These are phyloP conservation scores for Mrakia frigida DNA, from an alignment of 768 basidiomycete species.

Conservation along the genomic window DNA sequence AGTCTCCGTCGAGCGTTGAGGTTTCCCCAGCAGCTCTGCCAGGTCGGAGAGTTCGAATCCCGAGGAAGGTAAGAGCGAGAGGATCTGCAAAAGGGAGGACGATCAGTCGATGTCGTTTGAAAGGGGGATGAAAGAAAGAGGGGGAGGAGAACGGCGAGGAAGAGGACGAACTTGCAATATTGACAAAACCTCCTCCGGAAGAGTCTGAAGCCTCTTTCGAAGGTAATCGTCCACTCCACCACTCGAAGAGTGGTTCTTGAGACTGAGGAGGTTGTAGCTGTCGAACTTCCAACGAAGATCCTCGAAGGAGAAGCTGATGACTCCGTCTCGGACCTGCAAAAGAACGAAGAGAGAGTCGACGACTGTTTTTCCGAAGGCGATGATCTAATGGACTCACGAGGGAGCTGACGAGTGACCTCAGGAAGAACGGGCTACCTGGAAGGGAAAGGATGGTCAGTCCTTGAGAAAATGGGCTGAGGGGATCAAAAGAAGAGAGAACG, in stretches of 20 bases:
- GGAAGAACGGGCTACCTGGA: not conserved
- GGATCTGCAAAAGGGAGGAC: constrained; percentile 1
- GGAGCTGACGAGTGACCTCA: not conserved
- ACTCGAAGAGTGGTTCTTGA: not conserved
- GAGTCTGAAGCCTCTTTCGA: not conserved
- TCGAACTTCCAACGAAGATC: constrained; percentile 15
- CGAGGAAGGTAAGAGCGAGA: constrained; percentile 12
- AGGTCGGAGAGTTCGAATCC: constrained; percentile 6
- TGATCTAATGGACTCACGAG: not conserved
- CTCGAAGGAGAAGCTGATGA: not conserved
- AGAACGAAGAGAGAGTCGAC: not conserved
- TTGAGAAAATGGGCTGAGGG: too few species aligned
- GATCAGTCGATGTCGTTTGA: too few species aligned
- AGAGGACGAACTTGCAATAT: not conserved
- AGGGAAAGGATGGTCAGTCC: not conserved
- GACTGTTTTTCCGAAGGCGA: not conserved
- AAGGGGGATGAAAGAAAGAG: not conserved
- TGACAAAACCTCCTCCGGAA: not conserved
- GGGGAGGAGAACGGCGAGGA: too few species aligned
- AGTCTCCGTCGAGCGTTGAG: not conserved
- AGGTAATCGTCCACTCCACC: constrained; percentile 9
- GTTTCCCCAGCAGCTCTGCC: not conserved
- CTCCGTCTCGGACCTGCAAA: not conserved
- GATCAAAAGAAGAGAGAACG: not conserved
- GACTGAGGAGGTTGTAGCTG: not conserved